phyloP scores from a whole-genome alignment of 2,329 filamentous ascomycete genomes.

The Aspergillus sp. region DNA sequence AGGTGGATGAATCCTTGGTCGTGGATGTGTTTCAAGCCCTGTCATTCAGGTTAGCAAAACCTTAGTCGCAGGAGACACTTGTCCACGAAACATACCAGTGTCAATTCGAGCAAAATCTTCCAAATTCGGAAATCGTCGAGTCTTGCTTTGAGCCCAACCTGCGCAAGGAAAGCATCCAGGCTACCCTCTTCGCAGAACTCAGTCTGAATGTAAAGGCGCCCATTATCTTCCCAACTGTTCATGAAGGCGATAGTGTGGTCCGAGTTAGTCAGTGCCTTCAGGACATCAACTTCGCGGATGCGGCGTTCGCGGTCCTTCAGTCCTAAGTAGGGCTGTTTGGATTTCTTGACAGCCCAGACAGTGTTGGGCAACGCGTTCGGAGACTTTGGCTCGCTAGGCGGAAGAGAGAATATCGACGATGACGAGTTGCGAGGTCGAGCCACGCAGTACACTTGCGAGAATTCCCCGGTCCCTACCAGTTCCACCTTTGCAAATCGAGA shows the following conservation, averaged over 20 bases:
- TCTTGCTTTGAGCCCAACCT: conserved; percentile 71
- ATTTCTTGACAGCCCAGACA: conserved; percentile 91
- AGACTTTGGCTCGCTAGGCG: conserved; percentile 42
- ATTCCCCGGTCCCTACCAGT: conserved; percentile 76
- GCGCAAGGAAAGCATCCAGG: conserved; percentile 73
- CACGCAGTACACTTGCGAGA: conserved; percentile 84
- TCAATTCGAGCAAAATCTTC: conserved; percentile 87
- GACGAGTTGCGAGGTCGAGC: conserved; percentile 35
- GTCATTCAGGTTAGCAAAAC: conserved; percentile 7
- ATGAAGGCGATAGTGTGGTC: conserved; percentile 80
- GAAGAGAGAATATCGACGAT: conserved; percentile 36
- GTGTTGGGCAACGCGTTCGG: conserved; percentile 46
- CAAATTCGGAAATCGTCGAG: conserved; percentile 97
- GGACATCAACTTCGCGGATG: conserved; percentile 70
- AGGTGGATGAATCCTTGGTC: conserved; percentile 69
- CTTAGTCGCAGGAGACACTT: neutral
- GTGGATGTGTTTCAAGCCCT: conserved; percentile 88
- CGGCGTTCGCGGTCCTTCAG: conserved; percentile 71
- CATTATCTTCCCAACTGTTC: conserved; percentile 78
- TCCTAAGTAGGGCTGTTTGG: conserved; percentile 69
- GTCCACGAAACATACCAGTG: conserved; percentile 53
- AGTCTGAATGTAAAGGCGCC: conserved; percentile 89
- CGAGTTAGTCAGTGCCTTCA: conserved; percentile 65
- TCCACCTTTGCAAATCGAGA: conserved; percentile 73
- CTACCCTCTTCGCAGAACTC: conserved; percentile 95